These are phyloP conservation scores for Calendula officinalis DNA, from an alignment of 129 eudicot genomes.

Conservation along the genomic window DNA sequence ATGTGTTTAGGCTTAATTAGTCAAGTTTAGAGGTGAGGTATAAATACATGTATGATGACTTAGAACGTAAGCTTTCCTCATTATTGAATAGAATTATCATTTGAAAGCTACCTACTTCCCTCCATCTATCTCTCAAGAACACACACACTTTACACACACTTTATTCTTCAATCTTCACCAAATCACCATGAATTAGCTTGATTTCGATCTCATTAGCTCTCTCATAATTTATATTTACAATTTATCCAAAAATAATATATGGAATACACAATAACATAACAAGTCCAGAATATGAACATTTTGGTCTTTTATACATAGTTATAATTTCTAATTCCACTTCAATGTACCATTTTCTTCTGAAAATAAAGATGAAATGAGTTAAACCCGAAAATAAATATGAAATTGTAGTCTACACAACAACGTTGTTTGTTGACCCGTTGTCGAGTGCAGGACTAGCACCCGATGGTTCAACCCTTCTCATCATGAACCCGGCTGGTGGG, in stretches of 20 bases:
- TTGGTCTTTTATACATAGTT: neutral
- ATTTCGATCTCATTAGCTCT: too few relatives aligned
- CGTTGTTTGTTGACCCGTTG: conserved; percentile 22
- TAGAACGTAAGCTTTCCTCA: too few relatives aligned
- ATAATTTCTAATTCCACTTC: neutral
- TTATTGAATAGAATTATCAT: too few relatives aligned
- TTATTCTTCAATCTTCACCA: too few relatives aligned
- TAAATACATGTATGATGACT: too few relatives aligned
- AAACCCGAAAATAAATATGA: conserved; percentile 8
- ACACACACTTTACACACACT: too few relatives aligned
- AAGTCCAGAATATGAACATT: neutral
- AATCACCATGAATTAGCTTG: too few relatives aligned
- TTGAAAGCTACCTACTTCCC: too few relatives aligned
- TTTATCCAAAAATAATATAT: neutral
- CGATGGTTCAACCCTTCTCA: conserved; percentile 47
- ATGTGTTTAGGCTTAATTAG: too few relatives aligned
- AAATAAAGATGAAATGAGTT: neutral
- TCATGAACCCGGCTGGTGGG: conserved; percentile 28
- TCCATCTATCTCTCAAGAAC: too few relatives aligned
- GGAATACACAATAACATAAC: neutral
- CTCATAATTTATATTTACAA: too few relatives aligned
- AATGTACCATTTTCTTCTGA: neutral
- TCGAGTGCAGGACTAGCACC: conserved; percentile 15
- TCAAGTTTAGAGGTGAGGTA: too few relatives aligned
- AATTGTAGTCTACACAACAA: conserved; percentile 13